These are phyloP conservation scores for Arachnopeziza araneosa DNA, from an alignment of 2,329 filamentous ascomycete genomes.

Conservation along the genomic window DNA sequence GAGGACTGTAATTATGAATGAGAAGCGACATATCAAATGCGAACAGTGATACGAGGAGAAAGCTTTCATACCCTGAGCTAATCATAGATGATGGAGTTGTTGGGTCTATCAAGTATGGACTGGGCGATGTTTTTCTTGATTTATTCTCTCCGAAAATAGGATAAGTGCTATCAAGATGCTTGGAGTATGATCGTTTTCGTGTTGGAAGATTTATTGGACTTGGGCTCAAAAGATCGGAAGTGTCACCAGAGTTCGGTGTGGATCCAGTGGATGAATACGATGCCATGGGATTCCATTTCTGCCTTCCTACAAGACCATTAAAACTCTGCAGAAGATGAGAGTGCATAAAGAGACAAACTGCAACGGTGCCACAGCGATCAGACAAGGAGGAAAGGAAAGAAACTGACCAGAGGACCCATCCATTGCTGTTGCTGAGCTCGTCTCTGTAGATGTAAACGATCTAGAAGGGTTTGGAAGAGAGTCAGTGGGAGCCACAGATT, in stretches of 20 bases:
- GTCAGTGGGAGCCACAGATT: not conserved
- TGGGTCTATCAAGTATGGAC: conserved; percentile 19
- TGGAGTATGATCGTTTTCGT: conserved; percentile 29
- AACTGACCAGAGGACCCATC: conserved; percentile 2
- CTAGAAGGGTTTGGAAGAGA: not conserved
- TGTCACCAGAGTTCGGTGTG: conserved; percentile 19
- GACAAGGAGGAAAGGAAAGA: not conserved
- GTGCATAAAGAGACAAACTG: not conserved
- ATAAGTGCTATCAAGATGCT: conserved; percentile 18
- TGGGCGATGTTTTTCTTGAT: conserved; percentile 28
- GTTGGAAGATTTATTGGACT: conserved; percentile 18
- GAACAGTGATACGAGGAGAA: not conserved
- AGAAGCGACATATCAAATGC: conserved; percentile 8
- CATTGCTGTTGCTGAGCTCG: not conserved
- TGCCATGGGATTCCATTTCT: conserved; percentile 1
- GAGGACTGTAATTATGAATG: too few relatives aligned
- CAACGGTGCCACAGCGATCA: not conserved
- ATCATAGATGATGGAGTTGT: conserved; percentile 17
- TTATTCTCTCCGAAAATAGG: conserved; percentile 20
- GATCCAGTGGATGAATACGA: conserved; percentile 19
- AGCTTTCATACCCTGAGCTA: conserved; percentile 25
- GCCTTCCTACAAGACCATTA: conserved; percentile 8
- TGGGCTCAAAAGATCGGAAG: conserved; percentile 13
- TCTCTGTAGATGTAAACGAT: not conserved
- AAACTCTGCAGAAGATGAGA: not conserved